Evolutionary conservation across 371 early-diverging fungal genomes (phyloP).

Genomic region (Mucor indicus): DNA sequence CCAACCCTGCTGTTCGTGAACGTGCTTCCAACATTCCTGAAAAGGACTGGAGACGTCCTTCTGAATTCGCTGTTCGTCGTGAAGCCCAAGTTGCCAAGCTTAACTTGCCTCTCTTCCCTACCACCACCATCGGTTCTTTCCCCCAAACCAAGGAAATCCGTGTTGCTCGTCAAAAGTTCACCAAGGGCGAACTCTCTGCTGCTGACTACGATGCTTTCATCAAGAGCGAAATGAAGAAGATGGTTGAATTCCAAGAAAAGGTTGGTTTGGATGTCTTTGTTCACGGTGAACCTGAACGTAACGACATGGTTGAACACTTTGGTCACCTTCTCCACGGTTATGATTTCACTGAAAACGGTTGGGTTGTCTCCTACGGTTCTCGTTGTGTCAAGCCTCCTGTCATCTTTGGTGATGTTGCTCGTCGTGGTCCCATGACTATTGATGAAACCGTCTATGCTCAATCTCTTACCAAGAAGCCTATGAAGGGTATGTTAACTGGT

Average conservation of each 20-base stretch:
- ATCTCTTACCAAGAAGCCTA: constrained; percentile 79
- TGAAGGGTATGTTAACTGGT: constrained; percentile 97
- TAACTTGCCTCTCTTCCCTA: constrained; percentile 90
- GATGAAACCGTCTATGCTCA: constrained; percentile 82
- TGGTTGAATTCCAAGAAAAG: constrained; percentile 86
- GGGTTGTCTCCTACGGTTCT: constrained; percentile 97
- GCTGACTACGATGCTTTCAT: constrained; percentile 82
- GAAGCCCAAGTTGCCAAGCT: constrained; percentile 74
- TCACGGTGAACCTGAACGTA: constrained; percentile 96
- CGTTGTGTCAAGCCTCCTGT: constrained; percentile 94
- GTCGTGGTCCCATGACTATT: constrained; percentile 91
- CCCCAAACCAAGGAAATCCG: constrained; percentile 97
- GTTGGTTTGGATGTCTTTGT: constrained; percentile 91
- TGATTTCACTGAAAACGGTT: constrained; percentile 91
- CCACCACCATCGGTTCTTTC: constrained; percentile 97
- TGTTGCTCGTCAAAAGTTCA: constrained; percentile 83
- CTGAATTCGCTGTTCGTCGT: constrained; percentile 73
- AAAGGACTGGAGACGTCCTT: constrained; percentile 74
- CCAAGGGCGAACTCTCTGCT: constrained; percentile 74
- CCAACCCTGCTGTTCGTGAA: constrained; percentile 78
- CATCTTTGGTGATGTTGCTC: constrained; percentile 90
- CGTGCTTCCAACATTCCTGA: constrained; percentile 69
- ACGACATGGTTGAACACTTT: constrained; percentile 98
- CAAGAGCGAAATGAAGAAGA: constrained; percentile 79
- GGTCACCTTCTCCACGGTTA: constrained; percentile 82